Base-by-base conservation (phyloP, 305 asterid genomes). In the Withania somnifera region DNA sequence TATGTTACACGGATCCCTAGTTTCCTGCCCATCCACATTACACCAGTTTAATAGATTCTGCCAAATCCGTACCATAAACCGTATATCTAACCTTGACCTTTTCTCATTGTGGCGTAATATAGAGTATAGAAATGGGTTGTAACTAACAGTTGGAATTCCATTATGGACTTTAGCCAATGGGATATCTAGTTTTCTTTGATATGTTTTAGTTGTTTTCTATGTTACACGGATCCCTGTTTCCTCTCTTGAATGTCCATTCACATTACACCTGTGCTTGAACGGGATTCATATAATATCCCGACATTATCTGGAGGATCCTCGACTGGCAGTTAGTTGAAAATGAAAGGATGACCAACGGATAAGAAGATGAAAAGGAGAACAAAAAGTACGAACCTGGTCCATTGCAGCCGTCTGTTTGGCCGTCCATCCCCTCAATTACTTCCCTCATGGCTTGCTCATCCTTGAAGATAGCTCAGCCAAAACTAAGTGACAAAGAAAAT, bases 341-440 rank as follows among this genome's bases (percentile, higher is more conserved):
- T 22, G 36, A 56, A 45, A 14, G 40, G 36, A 2, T 71, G 58
- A 45, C 79, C 0, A 30, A 45, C 0, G 22, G 38, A 71, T 24
- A 71, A 45, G 32, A 45, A 71, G 40, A 45, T 45, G 24, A 36
- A 9, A 66, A 34, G 40, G 24, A 26, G 58, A 73, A 47, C 40
- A 71, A 71, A 17, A 26, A 73, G 9, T 45, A 71, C 38, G 47
- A 45, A 73, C 38, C 32, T 42, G 54, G 56, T 42, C 53, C 78
- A 69, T 42, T 38, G n/a, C 89, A 90, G 32, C 88, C 92, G 32
- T 90, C 87, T 4, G 84, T 90, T 86, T 85, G 87, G 36, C 90
- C 93, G 84, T 88, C 90, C 93, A 89, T 85, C 77, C 86, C 89
- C 79, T 91, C 90, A 64, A 89, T 91, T 58, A 88, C 95, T 11